Evolutionary conservation across 2,329 filamentous ascomycete species (phyloP).

Genomic region (Grosmannia huntii): DNA sequence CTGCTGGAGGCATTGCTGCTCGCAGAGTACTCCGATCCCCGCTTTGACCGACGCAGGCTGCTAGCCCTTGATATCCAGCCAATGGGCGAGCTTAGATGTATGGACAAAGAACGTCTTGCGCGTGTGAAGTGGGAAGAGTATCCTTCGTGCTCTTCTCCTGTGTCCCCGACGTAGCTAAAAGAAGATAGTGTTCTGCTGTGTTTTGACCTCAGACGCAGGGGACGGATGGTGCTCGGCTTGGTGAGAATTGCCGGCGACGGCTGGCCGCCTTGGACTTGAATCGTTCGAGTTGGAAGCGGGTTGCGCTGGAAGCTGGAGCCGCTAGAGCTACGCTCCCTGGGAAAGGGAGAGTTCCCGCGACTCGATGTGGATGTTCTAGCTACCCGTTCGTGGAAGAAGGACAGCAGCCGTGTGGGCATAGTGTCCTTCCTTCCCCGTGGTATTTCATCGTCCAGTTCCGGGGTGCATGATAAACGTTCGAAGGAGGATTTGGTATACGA

Average conservation of each 20-base stretch:
- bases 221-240: constrained; percentile 17
- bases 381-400: constrained; percentile 40
- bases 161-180: not conserved
- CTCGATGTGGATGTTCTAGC: constrained; percentile 15
- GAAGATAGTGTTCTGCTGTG: not conserved
- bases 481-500: constrained; percentile 18
- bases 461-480: constrained; percentile 18
- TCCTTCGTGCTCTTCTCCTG: not conserved
- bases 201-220: constrained; percentile 6
- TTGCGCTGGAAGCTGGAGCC: constrained; percentile 17
- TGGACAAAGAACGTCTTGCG: constrained; percentile 41
- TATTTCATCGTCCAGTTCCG: not conserved
- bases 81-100: constrained; percentile 44
- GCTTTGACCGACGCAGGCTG: constrained; percentile 44
- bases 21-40: constrained; percentile 20
- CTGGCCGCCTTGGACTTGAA: constrained; percentile 15
- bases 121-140: constrained; percentile 26
- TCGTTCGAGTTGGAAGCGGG: constrained; percentile 17
- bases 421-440: not conserved
- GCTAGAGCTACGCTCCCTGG: constrained; percentile 17
- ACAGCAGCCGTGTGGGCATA: constrained; percentile 29
- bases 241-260: constrained; percentile 24
- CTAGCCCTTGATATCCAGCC: constrained; percentile 44
- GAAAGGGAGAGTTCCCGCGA: constrained; percentile 16
- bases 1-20: not conserved